Conservation (phyloP, 2,329 filamentous ascomycete species). For the Claviceps citrina region DNA sequence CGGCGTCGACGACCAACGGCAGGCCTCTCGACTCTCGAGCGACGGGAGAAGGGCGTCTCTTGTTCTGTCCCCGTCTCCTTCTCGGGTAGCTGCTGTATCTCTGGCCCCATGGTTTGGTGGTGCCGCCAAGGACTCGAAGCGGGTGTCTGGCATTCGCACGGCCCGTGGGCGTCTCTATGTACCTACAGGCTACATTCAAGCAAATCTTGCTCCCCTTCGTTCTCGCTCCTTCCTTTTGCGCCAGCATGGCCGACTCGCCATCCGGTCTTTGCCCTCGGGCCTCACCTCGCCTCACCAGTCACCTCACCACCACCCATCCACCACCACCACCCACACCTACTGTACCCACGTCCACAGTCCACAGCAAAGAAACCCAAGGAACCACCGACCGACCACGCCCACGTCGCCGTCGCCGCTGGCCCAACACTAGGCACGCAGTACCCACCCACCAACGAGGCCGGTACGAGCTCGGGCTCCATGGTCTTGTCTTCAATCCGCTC, state of each 20-base stretch:
- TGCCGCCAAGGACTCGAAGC: neutral
- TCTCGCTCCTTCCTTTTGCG: neutral
- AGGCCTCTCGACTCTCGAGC: too few species aligned
- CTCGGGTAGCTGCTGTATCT: too few species aligned
- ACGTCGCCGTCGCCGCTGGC: slow-evolving; percentile 3
- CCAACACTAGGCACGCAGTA: slow-evolving; percentile 4
- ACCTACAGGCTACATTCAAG: too few species aligned
- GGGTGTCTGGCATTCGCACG: slow-evolving; percentile 2
- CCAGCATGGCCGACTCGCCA: neutral
- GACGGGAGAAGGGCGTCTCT: neutral
- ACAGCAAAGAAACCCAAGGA: too few species aligned
- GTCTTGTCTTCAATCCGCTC: slow-evolving; percentile 6
- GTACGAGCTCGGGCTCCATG: slow-evolving; percentile 6
- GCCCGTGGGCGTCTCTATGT: slow-evolving; percentile 2
- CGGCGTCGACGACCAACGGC: too few species aligned
- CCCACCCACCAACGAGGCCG: slow-evolving; percentile 5
- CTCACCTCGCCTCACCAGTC: too few species aligned
- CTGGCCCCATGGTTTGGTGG: too few species aligned
- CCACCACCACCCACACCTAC: neutral
- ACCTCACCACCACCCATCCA: neutral
- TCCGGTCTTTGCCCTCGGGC: too few species aligned
- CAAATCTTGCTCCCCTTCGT: neutral
- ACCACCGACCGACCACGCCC: neutral
- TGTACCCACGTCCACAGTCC: neutral
- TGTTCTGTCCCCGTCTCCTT: neutral